These are phyloP conservation scores for Colletotrichum sp. DNA, from an alignment of 2,329 filamentous ascomycete species.

Conservation along the genomic window DNA sequence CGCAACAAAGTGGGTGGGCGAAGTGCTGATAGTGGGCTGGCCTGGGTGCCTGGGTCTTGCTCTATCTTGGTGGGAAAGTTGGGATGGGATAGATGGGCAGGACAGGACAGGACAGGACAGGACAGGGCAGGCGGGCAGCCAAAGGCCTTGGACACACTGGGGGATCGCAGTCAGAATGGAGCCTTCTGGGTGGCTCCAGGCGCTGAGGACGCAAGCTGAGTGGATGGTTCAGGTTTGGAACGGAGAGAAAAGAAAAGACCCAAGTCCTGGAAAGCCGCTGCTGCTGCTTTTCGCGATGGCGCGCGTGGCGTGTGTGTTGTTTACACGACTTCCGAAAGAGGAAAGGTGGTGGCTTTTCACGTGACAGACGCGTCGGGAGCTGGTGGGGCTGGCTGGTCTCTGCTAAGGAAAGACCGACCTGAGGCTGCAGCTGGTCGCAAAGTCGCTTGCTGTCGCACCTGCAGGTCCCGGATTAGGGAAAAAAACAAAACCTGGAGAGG, in stretches of 20 bases:
- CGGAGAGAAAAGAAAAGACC: not conserved
- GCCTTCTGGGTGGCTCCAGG: not conserved
- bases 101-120: not conserved
- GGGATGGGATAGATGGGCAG: not conserved
- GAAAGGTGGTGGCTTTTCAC: constrained; percentile 1
- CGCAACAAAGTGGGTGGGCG: constrained; percentile 1
- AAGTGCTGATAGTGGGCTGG: not conserved
- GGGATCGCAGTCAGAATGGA: constrained; percentile 13
- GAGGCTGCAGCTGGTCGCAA: not conserved
- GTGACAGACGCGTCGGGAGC: constrained; percentile 16
- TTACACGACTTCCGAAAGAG: constrained; percentile 18
- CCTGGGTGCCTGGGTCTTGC: not conserved
- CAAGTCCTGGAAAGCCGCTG: not conserved
- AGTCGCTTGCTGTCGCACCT: not conserved
- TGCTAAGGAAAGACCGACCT: constrained; percentile 4
- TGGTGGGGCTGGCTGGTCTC: not conserved
- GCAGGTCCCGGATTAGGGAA: constrained; percentile 7
- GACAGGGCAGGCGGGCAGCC: constrained; percentile 1
- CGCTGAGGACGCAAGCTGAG: not conserved
- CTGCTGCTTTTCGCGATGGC: constrained; percentile 17
- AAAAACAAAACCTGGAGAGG: constrained; percentile 14
- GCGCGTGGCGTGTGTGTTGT: constrained; percentile 22
- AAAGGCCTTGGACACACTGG: not conserved
- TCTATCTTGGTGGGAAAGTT: not conserved
- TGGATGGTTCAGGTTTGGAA: constrained; percentile 5